A percentile compares a stretch with the other conserved stretches of the same genome.
phyloP scores from a whole-genome alignment of 495 filamentous ascomycete species.

The Penicillium atrosanguineum region DNA sequence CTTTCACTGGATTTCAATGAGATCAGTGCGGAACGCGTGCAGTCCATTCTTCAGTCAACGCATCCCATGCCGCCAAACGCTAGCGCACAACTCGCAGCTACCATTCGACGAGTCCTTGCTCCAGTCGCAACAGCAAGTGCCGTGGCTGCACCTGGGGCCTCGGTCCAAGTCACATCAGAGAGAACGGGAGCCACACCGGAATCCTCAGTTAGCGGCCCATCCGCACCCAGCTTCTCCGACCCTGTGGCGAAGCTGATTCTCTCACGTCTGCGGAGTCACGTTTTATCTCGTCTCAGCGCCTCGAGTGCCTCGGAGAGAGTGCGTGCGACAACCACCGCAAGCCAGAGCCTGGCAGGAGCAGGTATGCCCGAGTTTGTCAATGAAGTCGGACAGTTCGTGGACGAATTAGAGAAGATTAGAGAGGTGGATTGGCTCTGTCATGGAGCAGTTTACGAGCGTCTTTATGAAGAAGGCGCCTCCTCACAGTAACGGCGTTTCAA shows the following conservation, averaged over 20 bases:
- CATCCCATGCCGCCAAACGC: conserved; percentile 68
- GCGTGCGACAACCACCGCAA: conserved; percentile 73
- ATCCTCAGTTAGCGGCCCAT: conserved; percentile 2
- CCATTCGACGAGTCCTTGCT: conserved; percentile 56
- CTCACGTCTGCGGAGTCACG: conserved; percentile 68
- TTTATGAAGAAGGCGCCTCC: conserved; percentile 42
- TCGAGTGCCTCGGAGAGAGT: conserved; percentile 78
- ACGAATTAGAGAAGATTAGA: conserved; percentile 70
- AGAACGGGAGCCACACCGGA: conserved; percentile 7
- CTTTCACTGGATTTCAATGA: conserved; percentile 56
- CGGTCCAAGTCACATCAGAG: conserved; percentile 32
- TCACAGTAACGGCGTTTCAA: conserved; percentile 12
- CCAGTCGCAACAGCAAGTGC: conserved; percentile 40
- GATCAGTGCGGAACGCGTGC: conserved; percentile 59
- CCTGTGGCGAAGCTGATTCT: conserved; percentile 81
- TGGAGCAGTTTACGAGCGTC: conserved; percentile 72
- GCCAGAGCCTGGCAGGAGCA: conserved; percentile 73
- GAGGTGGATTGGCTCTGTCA: conserved; percentile 80
- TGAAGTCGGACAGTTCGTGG: conserved; percentile 77
- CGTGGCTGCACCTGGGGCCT: conserved; percentile 34
- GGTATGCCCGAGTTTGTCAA: conserved; percentile 89
- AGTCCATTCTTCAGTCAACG: conserved; percentile 74
- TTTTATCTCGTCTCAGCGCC: conserved; percentile 73
- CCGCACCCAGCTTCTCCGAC: conserved; percentile 55
- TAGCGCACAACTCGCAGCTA: conserved; percentile 43